phyloP scores from a whole-genome alignment of 1,284 basidiomycete species.

The Quambalaria eucalypti region DNA sequence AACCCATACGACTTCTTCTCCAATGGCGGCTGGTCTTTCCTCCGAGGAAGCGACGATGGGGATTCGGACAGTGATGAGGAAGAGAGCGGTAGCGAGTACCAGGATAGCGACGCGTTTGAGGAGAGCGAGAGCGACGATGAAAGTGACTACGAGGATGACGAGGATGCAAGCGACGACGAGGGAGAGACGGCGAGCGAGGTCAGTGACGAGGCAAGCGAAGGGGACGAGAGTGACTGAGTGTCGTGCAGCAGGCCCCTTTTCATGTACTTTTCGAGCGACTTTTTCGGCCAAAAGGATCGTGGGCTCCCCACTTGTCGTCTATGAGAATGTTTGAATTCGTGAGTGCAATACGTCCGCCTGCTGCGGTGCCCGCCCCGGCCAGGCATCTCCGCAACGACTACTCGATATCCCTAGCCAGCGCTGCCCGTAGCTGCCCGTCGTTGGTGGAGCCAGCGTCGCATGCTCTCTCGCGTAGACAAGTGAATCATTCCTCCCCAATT shows the following conservation, averaged over 20 bases:
- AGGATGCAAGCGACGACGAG: conserved; percentile 12
- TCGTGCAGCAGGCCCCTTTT: too few relatives aligned
- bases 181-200: conserved; percentile 4
- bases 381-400: too few relatives aligned
- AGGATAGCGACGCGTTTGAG: conserved; percentile 22
- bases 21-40: conserved; percentile 88
- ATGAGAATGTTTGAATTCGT: too few relatives aligned
- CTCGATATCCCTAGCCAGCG: too few relatives aligned
- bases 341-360: too few relatives aligned
- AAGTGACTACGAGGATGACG: conserved; percentile 53
- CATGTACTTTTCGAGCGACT: too few relatives aligned
- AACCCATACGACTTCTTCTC: conserved; percentile 93
- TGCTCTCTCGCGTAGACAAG: neutral
- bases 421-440: neutral
- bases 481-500: neutral
- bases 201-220: conserved; percentile 10
- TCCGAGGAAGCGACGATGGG: conserved; percentile 49
- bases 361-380: too few relatives aligned
- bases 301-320: too few relatives aligned
- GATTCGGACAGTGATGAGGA: conserved; percentile 45
- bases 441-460: neutral
- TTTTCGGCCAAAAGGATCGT: too few relatives aligned
- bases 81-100: conserved; percentile 38
- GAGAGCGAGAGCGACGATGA: conserved; percentile 56
- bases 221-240: too few relatives aligned